Evolutionary conservation across 441 rosid species (phyloP).

Genomic region (Codiaeum variegatum): DNA sequence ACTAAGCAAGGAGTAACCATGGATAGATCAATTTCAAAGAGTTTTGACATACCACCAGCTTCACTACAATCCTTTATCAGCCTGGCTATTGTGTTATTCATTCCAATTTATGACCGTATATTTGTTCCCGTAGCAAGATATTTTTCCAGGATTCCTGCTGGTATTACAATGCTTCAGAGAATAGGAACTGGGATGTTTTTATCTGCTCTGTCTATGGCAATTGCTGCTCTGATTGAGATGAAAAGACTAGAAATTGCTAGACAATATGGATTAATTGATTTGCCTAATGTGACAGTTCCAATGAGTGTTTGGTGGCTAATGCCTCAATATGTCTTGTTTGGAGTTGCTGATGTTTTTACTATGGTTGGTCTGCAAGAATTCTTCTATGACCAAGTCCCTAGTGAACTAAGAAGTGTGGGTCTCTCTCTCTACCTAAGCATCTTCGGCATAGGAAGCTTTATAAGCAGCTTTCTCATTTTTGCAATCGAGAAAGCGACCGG

Average conservation of each 20-base stretch:
- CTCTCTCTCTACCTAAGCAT: conserved; percentile 56
- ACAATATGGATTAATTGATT: conserved; percentile 37
- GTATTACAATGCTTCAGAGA: conserved; percentile 69
- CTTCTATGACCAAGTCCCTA: conserved; percentile 65
- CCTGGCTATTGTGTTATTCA: conserved; percentile 38
- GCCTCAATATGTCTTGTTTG: conserved; percentile 54
- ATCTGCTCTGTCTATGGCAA: conserved; percentile 43
- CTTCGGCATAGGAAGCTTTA: conserved; percentile 52
- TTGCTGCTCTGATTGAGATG: conserved; percentile 50
- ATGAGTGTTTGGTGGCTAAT: conserved; percentile 72
- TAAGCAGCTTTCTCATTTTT: conserved; percentile 61
- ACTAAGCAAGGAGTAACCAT: conserved; percentile 73
- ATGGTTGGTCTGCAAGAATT: conserved; percentile 72
- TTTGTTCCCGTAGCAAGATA: conserved; percentile 54
- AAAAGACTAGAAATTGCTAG: conserved; percentile 48
- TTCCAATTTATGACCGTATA: conserved; percentile 58
- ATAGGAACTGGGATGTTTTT: conserved; percentile 54
- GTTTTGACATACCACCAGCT: conserved; percentile 52
- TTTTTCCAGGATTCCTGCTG: conserved; percentile 45
- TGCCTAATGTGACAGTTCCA: conserved; percentile 53
- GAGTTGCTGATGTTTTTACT: conserved; percentile 48
- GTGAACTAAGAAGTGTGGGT: conserved; percentile 55
- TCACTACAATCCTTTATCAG: conserved; percentile 51
- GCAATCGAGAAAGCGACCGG: conserved; percentile 41
- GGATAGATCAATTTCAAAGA: conserved; percentile 47